Percentiles rank a stretch among this genome's conserved stretches.
phyloP scores from a whole-genome alignment of 208 protist species.

The Leishmania major region DNA sequence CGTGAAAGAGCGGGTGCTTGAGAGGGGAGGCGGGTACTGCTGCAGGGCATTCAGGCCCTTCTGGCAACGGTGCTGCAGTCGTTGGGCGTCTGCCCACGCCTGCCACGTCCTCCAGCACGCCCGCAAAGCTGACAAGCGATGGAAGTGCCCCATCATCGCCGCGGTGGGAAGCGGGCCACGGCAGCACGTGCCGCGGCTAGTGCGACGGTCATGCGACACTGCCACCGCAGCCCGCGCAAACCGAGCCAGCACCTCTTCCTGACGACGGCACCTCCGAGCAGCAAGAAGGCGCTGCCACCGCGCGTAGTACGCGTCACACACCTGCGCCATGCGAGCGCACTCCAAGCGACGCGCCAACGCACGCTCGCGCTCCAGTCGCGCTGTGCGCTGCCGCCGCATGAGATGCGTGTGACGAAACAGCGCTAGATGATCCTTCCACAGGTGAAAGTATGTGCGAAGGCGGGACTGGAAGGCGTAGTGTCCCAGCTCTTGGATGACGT shows the following conservation, averaged over 20 bases:
- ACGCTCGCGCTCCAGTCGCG: slow-evolving; percentile 32
- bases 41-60: not conserved
- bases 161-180: slow-evolving; percentile 27
- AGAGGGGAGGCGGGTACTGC: not conserved
- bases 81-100: slow-evolving; percentile 13
- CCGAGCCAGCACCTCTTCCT: slow-evolving; percentile 15
- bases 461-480: slow-evolving; percentile 35
- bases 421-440: slow-evolving; percentile 51
- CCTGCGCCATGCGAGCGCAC: not conserved
- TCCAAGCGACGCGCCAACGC: slow-evolving; percentile 16
- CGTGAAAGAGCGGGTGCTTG: not conserved
- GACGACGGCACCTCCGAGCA: not conserved
- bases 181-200: too few relatives aligned
- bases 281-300: slow-evolving; percentile 31
- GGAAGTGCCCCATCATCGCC: slow-evolving; percentile 42
- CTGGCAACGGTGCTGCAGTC: not conserved
- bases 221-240: slow-evolving; percentile 17
- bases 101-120: slow-evolving; percentile 34
- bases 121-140: slow-evolving; percentile 6
- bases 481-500: slow-evolving; percentile 48
- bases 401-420: slow-evolving; percentile 56
- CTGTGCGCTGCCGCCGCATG: slow-evolving; percentile 49
- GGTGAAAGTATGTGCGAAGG: slow-evolving; percentile 40
- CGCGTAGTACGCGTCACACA: slow-evolving; percentile 30
- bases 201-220: not conserved